Evolutionary conservation across 164 flowering plant species (phyloP).

Genomic region (Tetracentron sinense): DNA sequence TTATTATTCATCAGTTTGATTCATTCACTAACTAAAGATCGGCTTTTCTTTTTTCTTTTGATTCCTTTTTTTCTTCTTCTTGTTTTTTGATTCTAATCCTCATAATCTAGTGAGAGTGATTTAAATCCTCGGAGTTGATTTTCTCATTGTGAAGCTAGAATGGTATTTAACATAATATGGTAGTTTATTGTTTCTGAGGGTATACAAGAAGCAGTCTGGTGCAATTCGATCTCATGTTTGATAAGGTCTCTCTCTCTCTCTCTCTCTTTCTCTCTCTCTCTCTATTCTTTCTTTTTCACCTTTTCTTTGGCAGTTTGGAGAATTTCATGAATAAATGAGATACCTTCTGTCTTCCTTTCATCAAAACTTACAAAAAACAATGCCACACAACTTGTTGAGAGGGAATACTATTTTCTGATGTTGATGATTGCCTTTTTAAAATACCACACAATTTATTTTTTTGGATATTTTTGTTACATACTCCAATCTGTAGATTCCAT

Average conservation of each 20-base stretch:
- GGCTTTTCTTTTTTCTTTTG: too few relatives aligned
- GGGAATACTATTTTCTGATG: background rate
- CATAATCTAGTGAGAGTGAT: background rate
- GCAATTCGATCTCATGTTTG: background rate
- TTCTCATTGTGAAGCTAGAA: too few relatives aligned
- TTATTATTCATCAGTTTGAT: too few relatives aligned
- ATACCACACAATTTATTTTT: too few relatives aligned
- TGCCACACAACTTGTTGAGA: background rate
- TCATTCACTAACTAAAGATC: too few relatives aligned
- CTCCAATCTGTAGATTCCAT: constrained; percentile 1
- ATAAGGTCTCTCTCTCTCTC: background rate
- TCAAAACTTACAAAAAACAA: background rate
- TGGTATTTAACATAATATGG: too few relatives aligned
- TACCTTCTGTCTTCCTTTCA: background rate
- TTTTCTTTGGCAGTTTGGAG: background rate
- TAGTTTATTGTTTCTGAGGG: too few relatives aligned
- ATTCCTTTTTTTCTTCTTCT: too few relatives aligned
- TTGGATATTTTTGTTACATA: background rate
- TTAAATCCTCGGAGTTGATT: background rate
- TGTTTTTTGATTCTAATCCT: background rate
- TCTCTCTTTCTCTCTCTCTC: too few relatives aligned
- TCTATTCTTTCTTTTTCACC: too few relatives aligned
- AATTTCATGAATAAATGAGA: background rate
- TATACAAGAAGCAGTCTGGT: background rate
- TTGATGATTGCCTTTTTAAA: too few relatives aligned